A percentile compares a stretch with the other conserved stretches of the same genome.
Conservation (phyloP, 2,329 filamentous ascomycete genomes). For the Apiospora kogelbergensis region DNA sequence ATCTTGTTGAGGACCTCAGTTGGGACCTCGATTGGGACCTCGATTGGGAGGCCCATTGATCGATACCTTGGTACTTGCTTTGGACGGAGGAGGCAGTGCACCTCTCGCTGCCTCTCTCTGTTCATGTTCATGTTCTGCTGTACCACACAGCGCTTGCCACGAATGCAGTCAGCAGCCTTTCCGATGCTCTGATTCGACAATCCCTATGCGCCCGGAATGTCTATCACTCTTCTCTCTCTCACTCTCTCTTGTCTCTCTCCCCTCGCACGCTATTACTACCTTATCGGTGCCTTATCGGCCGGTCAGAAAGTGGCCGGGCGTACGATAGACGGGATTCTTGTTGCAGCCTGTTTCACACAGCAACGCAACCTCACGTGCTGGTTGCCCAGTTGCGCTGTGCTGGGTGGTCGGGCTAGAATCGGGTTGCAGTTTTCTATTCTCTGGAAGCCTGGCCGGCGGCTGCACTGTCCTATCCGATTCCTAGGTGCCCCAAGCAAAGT, state of each 20-base stretch:
- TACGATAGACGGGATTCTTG: not conserved
- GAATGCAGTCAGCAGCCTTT: not conserved
- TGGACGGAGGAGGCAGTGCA: not conserved
- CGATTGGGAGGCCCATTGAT: not conserved
- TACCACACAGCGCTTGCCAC: slow-evolving; percentile 6
- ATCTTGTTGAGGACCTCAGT: not conserved
- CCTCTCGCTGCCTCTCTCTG: not conserved
- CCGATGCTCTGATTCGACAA: not conserved
- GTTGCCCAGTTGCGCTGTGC: not conserved
- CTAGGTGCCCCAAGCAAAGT: not conserved
- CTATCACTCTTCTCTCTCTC: not conserved
- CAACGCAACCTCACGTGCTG: slow-evolving; percentile 2
- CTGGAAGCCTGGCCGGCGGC: not conserved
- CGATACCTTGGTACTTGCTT: not conserved
- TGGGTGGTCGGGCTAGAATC: not conserved
- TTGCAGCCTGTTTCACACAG: slow-evolving; percentile 5
- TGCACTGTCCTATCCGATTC: not conserved
- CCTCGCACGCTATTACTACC: not conserved
- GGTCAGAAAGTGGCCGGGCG: not conserved
- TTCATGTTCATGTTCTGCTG: not conserved
- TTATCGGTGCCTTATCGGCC: not conserved
- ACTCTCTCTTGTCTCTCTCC: not conserved
- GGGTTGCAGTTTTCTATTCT: not conserved
- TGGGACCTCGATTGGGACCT: not conserved
- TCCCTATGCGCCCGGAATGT: not conserved